These are phyloP conservation scores for Drosera spatulata DNA, from an alignment of 179 eudicot genomes.

Conservation along the genomic window DNA sequence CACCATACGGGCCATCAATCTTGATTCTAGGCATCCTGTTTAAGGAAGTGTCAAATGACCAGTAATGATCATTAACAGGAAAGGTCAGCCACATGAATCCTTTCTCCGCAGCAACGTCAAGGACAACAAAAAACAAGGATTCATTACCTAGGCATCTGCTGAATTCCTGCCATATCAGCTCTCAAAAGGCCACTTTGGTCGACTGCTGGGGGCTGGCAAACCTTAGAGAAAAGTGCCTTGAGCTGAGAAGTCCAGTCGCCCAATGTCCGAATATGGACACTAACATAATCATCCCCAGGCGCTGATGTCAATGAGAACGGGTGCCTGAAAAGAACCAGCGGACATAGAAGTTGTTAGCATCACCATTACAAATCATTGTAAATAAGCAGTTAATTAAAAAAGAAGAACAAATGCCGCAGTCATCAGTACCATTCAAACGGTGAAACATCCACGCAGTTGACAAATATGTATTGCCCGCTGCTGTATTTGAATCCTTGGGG, in stretches of 20 bases:
- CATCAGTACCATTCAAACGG: slow-evolving; percentile 39
- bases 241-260: slow-evolving; percentile 60
- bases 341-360: background rate
- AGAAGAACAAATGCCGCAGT: background rate
- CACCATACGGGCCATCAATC: slow-evolving; percentile 45
- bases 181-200: slow-evolving; percentile 46
- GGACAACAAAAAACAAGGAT: slow-evolving; percentile 33
- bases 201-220: slow-evolving; percentile 32
- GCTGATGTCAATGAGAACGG: slow-evolving; percentile 50
- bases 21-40: slow-evolving; percentile 33
- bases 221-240: slow-evolving; percentile 36
- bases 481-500: slow-evolving; percentile 48
- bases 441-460: slow-evolving; percentile 51
- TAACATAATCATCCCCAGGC: slow-evolving; percentile 45
- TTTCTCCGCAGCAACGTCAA: too few relatives aligned
- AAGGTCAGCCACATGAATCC: too few relatives aligned
- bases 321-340: slow-evolving; percentile 23
- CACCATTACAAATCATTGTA: too few relatives aligned
- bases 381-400: background rate
- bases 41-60: background rate
- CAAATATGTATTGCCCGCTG: slow-evolving; percentile 53
- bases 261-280: slow-evolving; percentile 44
- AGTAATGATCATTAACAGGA: too few relatives aligned
- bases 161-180: slow-evolving; percentile 27
- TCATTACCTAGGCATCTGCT: slow-evolving; percentile 26